These are phyloP conservation scores for Neonothopanus nambi DNA, from an alignment of 1,284 basidiomycete genomes.

Conservation along the genomic window DNA sequence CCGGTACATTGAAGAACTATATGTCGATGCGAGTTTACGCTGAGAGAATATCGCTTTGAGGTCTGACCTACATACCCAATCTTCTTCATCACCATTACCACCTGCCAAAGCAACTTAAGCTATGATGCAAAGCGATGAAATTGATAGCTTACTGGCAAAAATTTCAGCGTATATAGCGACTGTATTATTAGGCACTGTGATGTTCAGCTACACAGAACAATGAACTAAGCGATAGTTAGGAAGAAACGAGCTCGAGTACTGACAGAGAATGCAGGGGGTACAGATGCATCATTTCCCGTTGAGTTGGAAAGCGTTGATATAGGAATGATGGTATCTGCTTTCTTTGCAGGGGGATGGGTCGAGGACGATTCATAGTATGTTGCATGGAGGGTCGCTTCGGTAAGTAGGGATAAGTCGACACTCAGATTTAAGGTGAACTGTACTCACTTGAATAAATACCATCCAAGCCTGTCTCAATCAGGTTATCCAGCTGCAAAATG, in stretches of 20 bases:
- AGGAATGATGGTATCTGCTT: slow-evolving; percentile 67
- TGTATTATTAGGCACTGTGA: slow-evolving; percentile 69
- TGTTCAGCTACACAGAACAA: slow-evolving; percentile 48
- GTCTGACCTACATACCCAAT: slow-evolving; percentile 54
- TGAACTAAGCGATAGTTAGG: neutral
- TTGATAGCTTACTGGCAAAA: slow-evolving; percentile 21
- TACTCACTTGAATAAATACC: slow-evolving; percentile 69
- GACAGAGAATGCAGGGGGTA: slow-evolving; percentile 73
- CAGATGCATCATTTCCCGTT: slow-evolving; percentile 68
- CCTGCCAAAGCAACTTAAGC: slow-evolving; percentile 44
- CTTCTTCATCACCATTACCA: slow-evolving; percentile 74
- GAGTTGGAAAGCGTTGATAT: slow-evolving; percentile 62
- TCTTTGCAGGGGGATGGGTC: slow-evolving; percentile 54
- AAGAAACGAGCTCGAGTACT: slow-evolving; percentile 19
- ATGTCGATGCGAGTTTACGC: neutral
- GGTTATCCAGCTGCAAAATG: slow-evolving; percentile 72
- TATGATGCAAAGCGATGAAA: neutral
- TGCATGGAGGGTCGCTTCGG: slow-evolving; percentile 61
- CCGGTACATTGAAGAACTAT: slow-evolving; percentile 72
- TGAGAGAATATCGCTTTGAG: neutral
- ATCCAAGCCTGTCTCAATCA: slow-evolving; percentile 55
- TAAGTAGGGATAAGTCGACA: slow-evolving; percentile 2
- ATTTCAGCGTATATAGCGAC: slow-evolving; percentile 72
- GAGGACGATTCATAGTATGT: slow-evolving; percentile 67
- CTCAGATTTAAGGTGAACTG: slow-evolving; percentile 1